Percentiles rank a stretch among this genome's conserved stretches.
Conservation (phyloP, 2,329 filamentous ascomycete species). For the Aureobasidium sp. region DNA sequence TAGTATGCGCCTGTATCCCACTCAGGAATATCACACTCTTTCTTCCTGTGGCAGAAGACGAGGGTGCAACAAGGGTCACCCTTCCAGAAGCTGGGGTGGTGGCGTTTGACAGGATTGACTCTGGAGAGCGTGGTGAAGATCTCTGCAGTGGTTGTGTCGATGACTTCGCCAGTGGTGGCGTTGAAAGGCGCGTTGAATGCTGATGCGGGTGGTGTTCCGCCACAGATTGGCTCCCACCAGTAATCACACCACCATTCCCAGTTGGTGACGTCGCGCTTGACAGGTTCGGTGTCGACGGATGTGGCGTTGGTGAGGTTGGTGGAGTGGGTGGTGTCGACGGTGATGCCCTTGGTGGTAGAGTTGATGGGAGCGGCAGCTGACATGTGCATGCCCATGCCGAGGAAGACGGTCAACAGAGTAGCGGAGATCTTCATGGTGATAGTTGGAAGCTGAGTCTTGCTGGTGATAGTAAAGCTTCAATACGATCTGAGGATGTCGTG, state of each 20-base stretch:
- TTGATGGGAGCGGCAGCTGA: neutral
- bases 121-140: too few relatives aligned
- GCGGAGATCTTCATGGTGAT: neutral
- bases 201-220: too few relatives aligned
- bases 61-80: too few relatives aligned
- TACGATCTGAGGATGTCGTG: neutral
- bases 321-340: neutral
- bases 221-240: neutral
- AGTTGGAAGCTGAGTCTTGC: neutral
- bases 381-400: neutral
- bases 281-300: neutral
- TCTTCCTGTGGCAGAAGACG: too few relatives aligned
- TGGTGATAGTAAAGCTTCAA: neutral
- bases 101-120: too few relatives aligned
- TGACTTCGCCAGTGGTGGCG: too few relatives aligned
- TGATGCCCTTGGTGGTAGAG: neutral
- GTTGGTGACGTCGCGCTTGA: neutral
- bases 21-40: too few relatives aligned
- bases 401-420: neutral
- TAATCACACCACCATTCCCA: neutral
- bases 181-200: too few relatives aligned
- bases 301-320: neutral
- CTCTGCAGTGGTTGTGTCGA: too few relatives aligned
- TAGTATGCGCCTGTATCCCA: too few relatives aligned
- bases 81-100: too few relatives aligned